Conservation (phyloP, 2,329 filamentous ascomycete genomes). For the Fusarium albosuccineum region DNA sequence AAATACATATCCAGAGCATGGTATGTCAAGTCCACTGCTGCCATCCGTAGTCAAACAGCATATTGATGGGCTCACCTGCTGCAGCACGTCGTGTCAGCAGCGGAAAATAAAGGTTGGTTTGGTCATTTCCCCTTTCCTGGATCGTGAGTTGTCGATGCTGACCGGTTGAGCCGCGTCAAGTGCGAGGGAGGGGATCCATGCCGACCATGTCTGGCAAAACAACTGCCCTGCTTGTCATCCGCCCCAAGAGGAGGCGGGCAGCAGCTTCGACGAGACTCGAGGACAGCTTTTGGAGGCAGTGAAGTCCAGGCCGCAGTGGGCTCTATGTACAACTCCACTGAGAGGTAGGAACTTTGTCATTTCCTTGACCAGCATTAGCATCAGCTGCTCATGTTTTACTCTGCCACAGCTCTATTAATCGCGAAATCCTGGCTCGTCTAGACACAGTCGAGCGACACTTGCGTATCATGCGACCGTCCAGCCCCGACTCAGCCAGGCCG, state of each 20-base stretch:
- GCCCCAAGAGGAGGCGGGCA: constrained; percentile 17
- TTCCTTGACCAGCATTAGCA: not conserved
- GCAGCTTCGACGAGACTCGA: constrained; percentile 12
- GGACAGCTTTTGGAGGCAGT: not conserved
- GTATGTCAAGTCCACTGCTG: not conserved
- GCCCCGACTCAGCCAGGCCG: not conserved
- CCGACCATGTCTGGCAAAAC: constrained; percentile 25
- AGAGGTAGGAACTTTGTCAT: not conserved
- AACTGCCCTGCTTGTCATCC: constrained; percentile 23
- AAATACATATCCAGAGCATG: constrained; percentile 41
- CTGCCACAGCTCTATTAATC: not conserved
- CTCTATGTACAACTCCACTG: not conserved
- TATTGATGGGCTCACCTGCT: not conserved
- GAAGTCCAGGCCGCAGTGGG: not conserved
- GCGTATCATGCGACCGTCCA: constrained; percentile 9
- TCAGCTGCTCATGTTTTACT: not conserved
- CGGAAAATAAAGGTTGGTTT: constrained; percentile 34
- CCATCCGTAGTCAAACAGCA: too few relatives aligned
- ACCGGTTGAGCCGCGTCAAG: not conserved
- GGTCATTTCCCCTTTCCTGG: not conserved
- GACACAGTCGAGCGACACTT: constrained; percentile 25
- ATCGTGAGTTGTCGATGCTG: not conserved
- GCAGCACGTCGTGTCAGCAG: constrained; percentile 37
- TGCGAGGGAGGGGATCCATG: constrained; percentile 38
- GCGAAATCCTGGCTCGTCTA: constrained; percentile 17